phyloP scores from a whole-genome alignment of 2,329 filamentous ascomycete species.

The Pyrenophora tritici-repentis region DNA sequence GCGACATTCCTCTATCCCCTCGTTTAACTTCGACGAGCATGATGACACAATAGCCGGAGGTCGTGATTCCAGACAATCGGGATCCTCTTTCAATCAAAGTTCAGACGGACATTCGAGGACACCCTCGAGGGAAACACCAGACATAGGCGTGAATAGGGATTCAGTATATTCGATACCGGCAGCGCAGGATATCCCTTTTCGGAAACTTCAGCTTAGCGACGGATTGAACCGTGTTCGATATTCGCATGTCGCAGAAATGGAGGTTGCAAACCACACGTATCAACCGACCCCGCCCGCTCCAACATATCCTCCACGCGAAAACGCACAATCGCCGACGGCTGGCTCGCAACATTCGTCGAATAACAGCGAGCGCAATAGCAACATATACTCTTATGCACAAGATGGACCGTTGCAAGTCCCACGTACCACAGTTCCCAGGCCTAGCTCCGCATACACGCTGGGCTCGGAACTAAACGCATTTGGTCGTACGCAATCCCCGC shows the following conservation, averaged over 20 bases:
- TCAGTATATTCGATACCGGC: slow-evolving; percentile 32
- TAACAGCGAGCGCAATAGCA: slow-evolving; percentile 32
- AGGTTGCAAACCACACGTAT: slow-evolving; percentile 33
- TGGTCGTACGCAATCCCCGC: slow-evolving; percentile 63
- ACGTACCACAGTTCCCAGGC: slow-evolving; percentile 67
- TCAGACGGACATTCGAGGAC: slow-evolving; percentile 44
- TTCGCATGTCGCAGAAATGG: slow-evolving; percentile 41
- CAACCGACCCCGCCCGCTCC: slow-evolving; percentile 34
- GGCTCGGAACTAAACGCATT: slow-evolving; percentile 70
- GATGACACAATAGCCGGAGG: slow-evolving; percentile 34
- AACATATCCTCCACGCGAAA: slow-evolving; percentile 31
- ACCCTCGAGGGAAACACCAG: slow-evolving; percentile 42
- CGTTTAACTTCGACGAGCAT: slow-evolving; percentile 41
- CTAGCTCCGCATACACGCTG: slow-evolving; percentile 76
- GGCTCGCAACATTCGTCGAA: slow-evolving; percentile 41
- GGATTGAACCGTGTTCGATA: slow-evolving; percentile 38
- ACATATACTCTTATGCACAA: slow-evolving; percentile 37
- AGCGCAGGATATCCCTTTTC: slow-evolving; percentile 42
- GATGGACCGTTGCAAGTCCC: slow-evolving; percentile 49
- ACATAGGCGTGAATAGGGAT: slow-evolving; percentile 29
- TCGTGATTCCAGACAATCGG: slow-evolving; percentile 43
- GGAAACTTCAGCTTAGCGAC: slow-evolving; percentile 42
- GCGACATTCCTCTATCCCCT: slow-evolving; percentile 34
- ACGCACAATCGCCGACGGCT: slow-evolving; percentile 30
- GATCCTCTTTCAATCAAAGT: slow-evolving; percentile 39